These are phyloP conservation scores for Apostasia ramifera DNA, from an alignment of 106 monocot species.

Conservation along the genomic window DNA sequence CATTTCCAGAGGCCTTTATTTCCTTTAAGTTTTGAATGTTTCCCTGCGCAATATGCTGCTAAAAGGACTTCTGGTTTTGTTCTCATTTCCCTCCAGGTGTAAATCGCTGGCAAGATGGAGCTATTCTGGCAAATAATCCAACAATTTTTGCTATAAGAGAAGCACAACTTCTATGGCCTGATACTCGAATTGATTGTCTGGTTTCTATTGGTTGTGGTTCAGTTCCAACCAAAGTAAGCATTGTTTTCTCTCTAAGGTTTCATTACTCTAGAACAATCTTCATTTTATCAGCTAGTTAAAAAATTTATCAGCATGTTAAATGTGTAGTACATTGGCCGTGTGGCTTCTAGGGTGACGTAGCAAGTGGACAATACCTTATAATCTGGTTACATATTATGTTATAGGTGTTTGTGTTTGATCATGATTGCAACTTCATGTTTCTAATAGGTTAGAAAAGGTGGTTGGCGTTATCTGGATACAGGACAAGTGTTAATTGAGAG, in stretches of 20 bases:
- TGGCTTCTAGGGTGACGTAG: too few species aligned
- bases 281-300: too few species aligned
- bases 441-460: slow-evolving; percentile 83
- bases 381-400: too few species aligned
- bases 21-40: slow-evolving; percentile 5
- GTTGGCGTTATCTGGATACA: slow-evolving; percentile 97
- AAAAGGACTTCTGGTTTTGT: slow-evolving; percentile 7
- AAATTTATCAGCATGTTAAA: too few species aligned
- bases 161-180: slow-evolving; percentile 97
- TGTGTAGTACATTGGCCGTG: too few species aligned
- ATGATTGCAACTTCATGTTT: neutral
- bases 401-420: neutral
- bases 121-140: slow-evolving; percentile 98
- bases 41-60: neutral
- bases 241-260: neutral
- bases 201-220: slow-evolving; percentile 94
- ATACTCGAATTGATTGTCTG: slow-evolving; percentile 77
- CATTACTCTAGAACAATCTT: too few species aligned
- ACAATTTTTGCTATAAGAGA: slow-evolving; percentile 97
- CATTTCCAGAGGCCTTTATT: neutral
- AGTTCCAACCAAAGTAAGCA: slow-evolving; percentile 79
- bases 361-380: too few species aligned
- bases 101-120: slow-evolving; percentile 99
- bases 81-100: slow-evolving; percentile 40
- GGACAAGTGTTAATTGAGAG: slow-evolving; percentile 99